phyloP scores from a whole-genome alignment of 2,329 filamentous ascomycete species.

The Claviceps pusilla region DNA sequence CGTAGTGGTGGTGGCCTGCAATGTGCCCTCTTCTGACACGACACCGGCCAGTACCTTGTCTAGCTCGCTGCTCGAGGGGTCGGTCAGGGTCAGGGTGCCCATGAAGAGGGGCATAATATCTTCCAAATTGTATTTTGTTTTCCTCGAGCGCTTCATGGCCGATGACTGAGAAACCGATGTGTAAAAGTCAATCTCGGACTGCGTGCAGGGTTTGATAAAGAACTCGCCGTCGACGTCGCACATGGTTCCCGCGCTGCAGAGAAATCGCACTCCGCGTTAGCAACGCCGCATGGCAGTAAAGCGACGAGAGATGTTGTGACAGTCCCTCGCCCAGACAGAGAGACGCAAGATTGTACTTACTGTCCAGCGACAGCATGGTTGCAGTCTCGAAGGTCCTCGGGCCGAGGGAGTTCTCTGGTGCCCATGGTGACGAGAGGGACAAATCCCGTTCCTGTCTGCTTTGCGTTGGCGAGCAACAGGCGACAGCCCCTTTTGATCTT shows the following conservation, averaged over 20 bases:
- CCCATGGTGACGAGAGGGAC: conserved; percentile 10
- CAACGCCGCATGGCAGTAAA: neutral
- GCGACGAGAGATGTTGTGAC: neutral
- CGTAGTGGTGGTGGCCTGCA: conserved; percentile 17
- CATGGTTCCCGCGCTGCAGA: conserved; percentile 68
- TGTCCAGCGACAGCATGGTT: conserved; percentile 70
- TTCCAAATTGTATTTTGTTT: conserved; percentile 39
- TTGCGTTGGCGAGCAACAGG: neutral
- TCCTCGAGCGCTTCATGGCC: conserved; percentile 39
- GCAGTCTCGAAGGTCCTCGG: conserved; percentile 51
- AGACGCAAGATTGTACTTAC: conserved; percentile 35
- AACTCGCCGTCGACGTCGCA: conserved; percentile 70
- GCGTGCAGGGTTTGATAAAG: conserved; percentile 87
- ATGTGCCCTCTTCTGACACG: conserved; percentile 23
- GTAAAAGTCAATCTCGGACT: conserved; percentile 80
- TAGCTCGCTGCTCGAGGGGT: conserved; percentile 33
- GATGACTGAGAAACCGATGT: conserved; percentile 37
- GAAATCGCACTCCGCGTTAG: neutral
- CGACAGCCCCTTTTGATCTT: neutral
- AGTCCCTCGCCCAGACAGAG: neutral
- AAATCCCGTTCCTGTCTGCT: neutral
- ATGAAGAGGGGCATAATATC: conserved; percentile 74
- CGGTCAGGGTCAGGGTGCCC: conserved; percentile 59
- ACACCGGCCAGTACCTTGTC: conserved; percentile 32
- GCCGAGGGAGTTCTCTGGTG: conserved; percentile 33